phyloP scores from a whole-genome alignment of 768 basidiomycete species.

The Mycena indigotica region DNA sequence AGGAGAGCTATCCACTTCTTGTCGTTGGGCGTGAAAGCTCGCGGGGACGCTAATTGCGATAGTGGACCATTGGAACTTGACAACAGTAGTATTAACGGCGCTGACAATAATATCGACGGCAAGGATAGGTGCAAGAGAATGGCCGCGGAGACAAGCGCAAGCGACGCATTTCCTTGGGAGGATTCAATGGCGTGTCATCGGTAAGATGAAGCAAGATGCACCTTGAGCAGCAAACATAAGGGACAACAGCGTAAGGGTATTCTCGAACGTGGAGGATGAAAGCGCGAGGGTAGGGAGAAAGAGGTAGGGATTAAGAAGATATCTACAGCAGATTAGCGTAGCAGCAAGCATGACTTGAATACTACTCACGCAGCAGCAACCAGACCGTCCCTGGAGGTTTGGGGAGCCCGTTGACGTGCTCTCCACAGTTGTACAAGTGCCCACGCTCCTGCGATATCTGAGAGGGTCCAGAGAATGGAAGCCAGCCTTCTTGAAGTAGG shows the following conservation, averaged over 20 bases:
- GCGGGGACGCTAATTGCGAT: slow-evolving; percentile 71
- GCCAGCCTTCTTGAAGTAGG: slow-evolving; percentile 52
- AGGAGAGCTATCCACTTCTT: slow-evolving; percentile 39
- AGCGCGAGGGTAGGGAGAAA: slow-evolving; percentile 77
- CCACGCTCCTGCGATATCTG: slow-evolving; percentile 70
- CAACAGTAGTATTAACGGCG: slow-evolving; percentile 67
- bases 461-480: slow-evolving; percentile 68
- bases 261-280: slow-evolving; percentile 85
- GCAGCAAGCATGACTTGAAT: not conserved
- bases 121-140: slow-evolving; percentile 71
- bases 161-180: slow-evolving; percentile 55
- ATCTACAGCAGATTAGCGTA: slow-evolving; percentile 48
- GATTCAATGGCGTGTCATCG: not conserved
- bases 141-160: slow-evolving; percentile 67
- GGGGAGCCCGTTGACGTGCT: slow-evolving; percentile 52
- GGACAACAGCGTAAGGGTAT: slow-evolving; percentile 63
- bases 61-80: slow-evolving; percentile 48
- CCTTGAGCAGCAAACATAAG: slow-evolving; percentile 74
- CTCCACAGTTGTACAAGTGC: slow-evolving; percentile 70
- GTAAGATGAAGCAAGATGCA: slow-evolving; percentile 34
- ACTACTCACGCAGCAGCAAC: slow-evolving; percentile 71
- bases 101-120: slow-evolving; percentile 68
- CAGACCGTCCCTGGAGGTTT: slow-evolving; percentile 56
- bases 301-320: slow-evolving; percentile 88
- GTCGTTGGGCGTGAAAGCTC: slow-evolving; percentile 34